A percentile compares a stretch with the other conserved stretches of the same genome.
Evolutionary conservation across 2,329 filamentous ascomycete species (phyloP).

Genomic region (Monilinia vaccinii-corymbosi): DNA sequence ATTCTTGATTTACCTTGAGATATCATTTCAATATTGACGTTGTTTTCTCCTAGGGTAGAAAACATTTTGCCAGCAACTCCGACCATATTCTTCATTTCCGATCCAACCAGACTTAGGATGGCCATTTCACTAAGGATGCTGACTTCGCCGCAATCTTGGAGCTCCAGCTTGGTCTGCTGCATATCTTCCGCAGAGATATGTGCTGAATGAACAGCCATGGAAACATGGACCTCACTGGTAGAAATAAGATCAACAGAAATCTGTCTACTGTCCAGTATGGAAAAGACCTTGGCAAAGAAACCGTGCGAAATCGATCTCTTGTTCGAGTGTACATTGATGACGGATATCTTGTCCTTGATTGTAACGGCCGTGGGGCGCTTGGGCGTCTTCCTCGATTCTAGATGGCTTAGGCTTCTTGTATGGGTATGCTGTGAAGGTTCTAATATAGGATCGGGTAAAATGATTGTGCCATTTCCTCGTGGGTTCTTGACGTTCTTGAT

Average conservation of each 20-base stretch:
- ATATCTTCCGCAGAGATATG: slow-evolving; percentile 54
- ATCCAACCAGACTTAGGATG: slow-evolving; percentile 87
- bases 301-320: slow-evolving; percentile 93
- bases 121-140: slow-evolving; percentile 89
- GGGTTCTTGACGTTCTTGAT: slow-evolving; percentile 93
- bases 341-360: slow-evolving; percentile 92
- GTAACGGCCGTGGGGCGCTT: slow-evolving; percentile 84
- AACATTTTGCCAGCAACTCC: slow-evolving; percentile 94
- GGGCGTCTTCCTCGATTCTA: slow-evolving; percentile 44
- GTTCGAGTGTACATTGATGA: slow-evolving; percentile 97
- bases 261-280: slow-evolving; percentile 75
- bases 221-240: slow-evolving; percentile 93
- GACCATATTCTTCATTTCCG: slow-evolving; percentile 96
- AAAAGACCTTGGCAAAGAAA: slow-evolving; percentile 91
- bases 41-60: slow-evolving; percentile 82
- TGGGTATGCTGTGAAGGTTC: slow-evolving; percentile 45
- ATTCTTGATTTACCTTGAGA: slow-evolving; percentile 64
- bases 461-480: slow-evolving; percentile 66
- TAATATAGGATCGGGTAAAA: slow-evolving; percentile 62
- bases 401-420: slow-evolving; percentile 37
- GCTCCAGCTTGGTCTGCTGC: slow-evolving; percentile 58
- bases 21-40: slow-evolving; percentile 98
- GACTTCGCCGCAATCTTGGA: slow-evolving; percentile 77
- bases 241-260: slow-evolving; percentile 95
- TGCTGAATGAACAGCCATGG: slow-evolving; percentile 87